phyloP scores from a whole-genome alignment of 1,284 basidiomycete genomes.

The Tranzscheliella williamsii region DNA sequence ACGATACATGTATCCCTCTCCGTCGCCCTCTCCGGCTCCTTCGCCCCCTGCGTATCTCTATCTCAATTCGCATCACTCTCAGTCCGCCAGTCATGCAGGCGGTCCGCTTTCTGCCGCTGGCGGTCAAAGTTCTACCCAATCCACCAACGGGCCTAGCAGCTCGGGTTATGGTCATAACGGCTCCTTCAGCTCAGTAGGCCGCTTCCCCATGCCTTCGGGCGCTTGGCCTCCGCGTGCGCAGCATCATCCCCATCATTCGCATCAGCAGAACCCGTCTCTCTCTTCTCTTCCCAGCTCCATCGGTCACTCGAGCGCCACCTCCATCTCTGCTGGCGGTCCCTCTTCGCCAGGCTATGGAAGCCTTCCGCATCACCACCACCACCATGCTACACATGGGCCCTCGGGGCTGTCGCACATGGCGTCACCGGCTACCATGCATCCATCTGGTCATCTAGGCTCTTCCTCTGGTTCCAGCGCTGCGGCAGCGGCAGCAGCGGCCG shows the following conservation, averaged over 20 bases:
- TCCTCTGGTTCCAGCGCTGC: slow-evolving; percentile 10
- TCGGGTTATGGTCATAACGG: slow-evolving; percentile 13
- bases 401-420: slow-evolving; percentile 43
- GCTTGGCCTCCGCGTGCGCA: slow-evolving; percentile 32
- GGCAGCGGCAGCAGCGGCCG: slow-evolving; percentile 21
- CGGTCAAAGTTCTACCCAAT: slow-evolving; percentile 14
- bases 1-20: slow-evolving; percentile 54
- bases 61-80: slow-evolving; percentile 45
- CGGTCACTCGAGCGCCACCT: slow-evolving; percentile 33
- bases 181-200: slow-evolving; percentile 32
- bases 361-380: slow-evolving; percentile 40
- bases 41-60: slow-evolving; percentile 55
- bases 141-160: slow-evolving; percentile 17
- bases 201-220: slow-evolving; percentile 35
- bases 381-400: slow-evolving; percentile 39
- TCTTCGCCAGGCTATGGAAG: slow-evolving; percentile 46
- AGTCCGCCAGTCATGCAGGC: slow-evolving; percentile 28
- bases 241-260: slow-evolving; percentile 42
- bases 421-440: slow-evolving; percentile 40
- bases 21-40: slow-evolving; percentile 50
- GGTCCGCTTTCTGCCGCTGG: slow-evolving; percentile 31
- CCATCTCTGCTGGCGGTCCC: slow-evolving; percentile 34
- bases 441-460: slow-evolving; percentile 23
- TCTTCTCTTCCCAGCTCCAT: slow-evolving; percentile 51
- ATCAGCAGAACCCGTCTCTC: slow-evolving; percentile 53